Percentiles rank a stretch among this genome's conserved stretches.
Conservation (phyloP, 2,329 filamentous ascomycete genomes). For the Colletotrichum tamarilloi region DNA sequence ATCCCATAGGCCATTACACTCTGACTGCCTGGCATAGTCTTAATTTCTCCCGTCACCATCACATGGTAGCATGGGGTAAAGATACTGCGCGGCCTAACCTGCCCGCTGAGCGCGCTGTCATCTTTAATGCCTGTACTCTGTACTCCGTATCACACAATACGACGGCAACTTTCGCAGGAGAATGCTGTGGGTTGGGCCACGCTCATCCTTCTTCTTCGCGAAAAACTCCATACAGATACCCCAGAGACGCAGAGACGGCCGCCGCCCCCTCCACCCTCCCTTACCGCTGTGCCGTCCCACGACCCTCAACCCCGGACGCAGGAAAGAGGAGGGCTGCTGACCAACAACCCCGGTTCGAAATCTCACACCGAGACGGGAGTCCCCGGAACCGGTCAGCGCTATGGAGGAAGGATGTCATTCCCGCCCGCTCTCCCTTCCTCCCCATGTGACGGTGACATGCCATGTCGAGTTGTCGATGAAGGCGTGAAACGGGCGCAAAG, state of each 20-base stretch:
- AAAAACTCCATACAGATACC: not conserved
- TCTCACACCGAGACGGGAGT: constrained; percentile 34
- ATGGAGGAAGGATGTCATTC: not conserved
- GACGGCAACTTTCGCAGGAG: not conserved
- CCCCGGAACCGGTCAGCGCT: constrained; percentile 30
- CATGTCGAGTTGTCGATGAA: constrained; percentile 6
- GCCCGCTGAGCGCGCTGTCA: not conserved
- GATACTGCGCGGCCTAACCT: not conserved
- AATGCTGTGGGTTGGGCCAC: not conserved
- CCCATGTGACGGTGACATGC: not conserved
- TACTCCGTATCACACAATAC: not conserved
- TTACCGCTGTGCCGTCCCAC: not conserved
- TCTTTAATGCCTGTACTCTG: not conserved
- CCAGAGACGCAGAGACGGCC: not conserved
- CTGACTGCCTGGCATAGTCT: not conserved
- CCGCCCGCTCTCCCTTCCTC: not conserved
- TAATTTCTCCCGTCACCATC: not conserved
- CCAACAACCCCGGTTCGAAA: constrained; percentile 12
- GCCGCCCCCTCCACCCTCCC: constrained; percentile 3
- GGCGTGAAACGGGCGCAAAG: no score
- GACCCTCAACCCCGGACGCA: not conserved
- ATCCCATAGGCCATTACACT: not conserved
- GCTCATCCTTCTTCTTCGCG: not conserved
- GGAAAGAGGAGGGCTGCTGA: not conserved
- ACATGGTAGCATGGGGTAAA: not conserved